Base-by-base conservation (phyloP, 139 green algal species). In the Micractinium conductrix region DNA sequence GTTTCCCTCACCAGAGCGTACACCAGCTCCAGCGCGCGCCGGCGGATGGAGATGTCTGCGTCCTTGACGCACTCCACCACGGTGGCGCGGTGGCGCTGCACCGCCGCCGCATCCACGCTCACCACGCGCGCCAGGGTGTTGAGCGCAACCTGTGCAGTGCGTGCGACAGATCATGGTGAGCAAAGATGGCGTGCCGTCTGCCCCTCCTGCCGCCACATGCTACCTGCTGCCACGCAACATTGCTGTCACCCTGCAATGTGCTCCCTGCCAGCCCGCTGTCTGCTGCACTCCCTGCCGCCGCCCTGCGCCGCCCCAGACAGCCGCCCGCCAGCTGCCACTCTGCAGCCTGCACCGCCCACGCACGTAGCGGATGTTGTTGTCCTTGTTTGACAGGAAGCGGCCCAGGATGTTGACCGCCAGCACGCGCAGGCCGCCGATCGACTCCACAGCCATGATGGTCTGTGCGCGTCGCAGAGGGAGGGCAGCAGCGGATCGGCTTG, bases 301-400 rank as follows among this genome's bases (percentile, higher is more conserved):
- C n/a, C n/a, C n/a, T n/a, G n/a, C n/a, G n/a, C n/a, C n/a, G n/a
- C n/a, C n/a, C n/a, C n/a, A n/a, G n/a, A n/a, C n/a, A n/a, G n/a
- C n/a, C n/a, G n/a, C n/a, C n/a, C n/a, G n/a, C n/a, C n/a, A n/a
- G n/a, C n/a, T n/a, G n/a, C n/a, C n/a, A n/a, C n/a, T n/a, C n/a
- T n/a, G n/a, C n/a, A n/a, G n/a, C n/a, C n/a, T n/a, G n/a, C n/a
- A n/a, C n/a, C n/a, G n/a, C n/a, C n/a, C n/a, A n/a, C n/a, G n/a
- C 80, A 99, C 97, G 88, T 99, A 99, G 68, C 95, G 92, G 38
- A 97, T 98, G 92, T 98, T 98, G 93, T 98, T 97, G 89, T 98
- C 95, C 68, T 81, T 79, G 82, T 85, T 84, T 37, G 48, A 76
- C 79, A 93, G 74, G 88, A 98, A 99, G 60, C 95, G 87, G 73